A percentile compares a stretch with the other conserved stretches of the same genome.
Evolutionary conservation across 75 land plant species (phyloP).

Genomic region (Chamaecyparis obtusa): DNA sequence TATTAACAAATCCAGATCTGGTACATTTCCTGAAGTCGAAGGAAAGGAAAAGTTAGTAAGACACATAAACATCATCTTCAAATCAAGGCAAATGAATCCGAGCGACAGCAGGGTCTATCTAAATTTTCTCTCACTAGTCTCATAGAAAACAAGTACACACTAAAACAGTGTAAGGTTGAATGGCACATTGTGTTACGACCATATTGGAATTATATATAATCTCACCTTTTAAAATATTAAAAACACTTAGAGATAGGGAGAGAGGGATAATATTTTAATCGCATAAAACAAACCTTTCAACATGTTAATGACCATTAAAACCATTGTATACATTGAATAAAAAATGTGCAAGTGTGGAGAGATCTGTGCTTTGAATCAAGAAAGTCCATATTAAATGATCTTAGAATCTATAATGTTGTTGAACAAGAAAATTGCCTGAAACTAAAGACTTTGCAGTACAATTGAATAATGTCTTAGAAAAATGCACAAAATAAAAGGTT

Average conservation of each 20-base stretch:
- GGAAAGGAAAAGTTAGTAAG: background rate
- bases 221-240: too few relatives aligned
- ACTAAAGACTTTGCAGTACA: background rate
- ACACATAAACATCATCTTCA: background rate
- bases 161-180: background rate
- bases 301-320: too few relatives aligned
- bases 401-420: background rate
- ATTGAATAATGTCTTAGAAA: background rate
- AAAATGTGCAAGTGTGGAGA: background rate
- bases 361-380: background rate
- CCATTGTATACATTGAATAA: background rate
- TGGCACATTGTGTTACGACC: background rate
- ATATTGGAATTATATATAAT: background rate
- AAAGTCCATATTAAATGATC: background rate
- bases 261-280: too few relatives aligned
- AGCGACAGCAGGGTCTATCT: background rate
- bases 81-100: background rate
- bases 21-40: constrained; percentile 63
- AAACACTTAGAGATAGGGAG: too few relatives aligned
- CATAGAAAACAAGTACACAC: background rate
- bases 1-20: constrained; percentile 79
- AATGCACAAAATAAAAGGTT: background rate
- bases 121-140: background rate
- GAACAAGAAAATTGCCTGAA: background rate
- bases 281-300: too few relatives aligned